Evolutionary conservation across 306 rosid genomes (phyloP), one percentile per base, ranked within the genome.

Genomic region (Trifolium dubium): DNA sequence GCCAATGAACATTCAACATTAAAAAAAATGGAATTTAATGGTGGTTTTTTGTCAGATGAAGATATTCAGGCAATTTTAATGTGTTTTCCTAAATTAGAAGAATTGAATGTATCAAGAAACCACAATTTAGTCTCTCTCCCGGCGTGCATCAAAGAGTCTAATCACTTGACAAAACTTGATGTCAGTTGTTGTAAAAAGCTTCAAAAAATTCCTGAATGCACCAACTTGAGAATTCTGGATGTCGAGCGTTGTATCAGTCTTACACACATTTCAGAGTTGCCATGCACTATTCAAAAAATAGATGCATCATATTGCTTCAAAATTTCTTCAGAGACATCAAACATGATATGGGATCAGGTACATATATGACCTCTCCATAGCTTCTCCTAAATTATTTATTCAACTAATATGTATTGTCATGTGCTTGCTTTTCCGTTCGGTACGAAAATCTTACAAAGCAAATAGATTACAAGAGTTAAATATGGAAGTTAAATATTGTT

Each of bases 321-420:
- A 0, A 51, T 80, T 12, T 28, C 66, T n/a, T 40, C 14, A 10
- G 19, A 6, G 44, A 30, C 59, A 31, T 43, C 34, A 6, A 5
- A 15, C 61, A 62, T 15, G 37, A 3, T 79, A 58, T 73, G 75
- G 76, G 1, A 5, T 73, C 79, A 59, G 66, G 76, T 80, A 32
- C 18, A 14, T 66, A 13, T 23, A 23, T 50, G 10, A 23, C 8
- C 3, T 7, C 13, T 10, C 53, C 23, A 69, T 54, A 2, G 12
- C 46, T 37, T 53, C 32, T 64, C 32, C 12, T 34, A 14, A 32
- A 34, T 34, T 34, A n/a, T 32, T 62, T 5, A 35, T 46, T 6
- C 51, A 72, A 41, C 46, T 41, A 34, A 34, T 34, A 34, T 1
- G 6, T 34, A 34, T 5, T 34, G 39, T 34, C 39, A 34, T 34